Percentiles rank a stretch among this genome's conserved stretches.
Evolutionary conservation across 495 filamentous ascomycete genomes (phyloP).

Genomic region (Lepraria neglecta): DNA sequence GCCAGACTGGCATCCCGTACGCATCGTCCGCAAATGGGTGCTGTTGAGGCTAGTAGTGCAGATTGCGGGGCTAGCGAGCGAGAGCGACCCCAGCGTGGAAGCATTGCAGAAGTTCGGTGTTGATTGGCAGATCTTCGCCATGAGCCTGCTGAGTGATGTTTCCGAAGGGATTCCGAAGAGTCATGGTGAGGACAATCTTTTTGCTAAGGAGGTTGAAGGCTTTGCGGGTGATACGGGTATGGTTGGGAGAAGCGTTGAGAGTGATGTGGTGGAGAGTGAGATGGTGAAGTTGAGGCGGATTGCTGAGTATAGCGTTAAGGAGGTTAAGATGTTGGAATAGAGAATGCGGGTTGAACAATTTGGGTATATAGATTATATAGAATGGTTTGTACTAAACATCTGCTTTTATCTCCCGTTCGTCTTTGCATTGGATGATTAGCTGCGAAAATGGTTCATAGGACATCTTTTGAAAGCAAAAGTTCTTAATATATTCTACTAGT

Average conservation of each 20-base stretch:
- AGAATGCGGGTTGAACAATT: no score
- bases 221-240: constrained; percentile 26
- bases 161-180: constrained; percentile 36
- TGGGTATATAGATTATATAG: background rate
- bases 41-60: constrained; percentile 37
- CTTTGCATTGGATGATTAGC: no score
- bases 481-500: no score
- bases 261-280: background rate
- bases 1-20: constrained; percentile 37
- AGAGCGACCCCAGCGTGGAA: background rate
- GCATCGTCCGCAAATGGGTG: constrained; percentile 41
- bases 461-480: no score
- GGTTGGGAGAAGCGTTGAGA: background rate
- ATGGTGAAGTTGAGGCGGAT: constrained; percentile 32
- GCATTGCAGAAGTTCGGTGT: constrained; percentile 10
- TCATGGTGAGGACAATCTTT: constrained; percentile 50
- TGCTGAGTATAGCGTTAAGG: background rate
- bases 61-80: constrained; percentile 20
- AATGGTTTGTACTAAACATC: background rate
- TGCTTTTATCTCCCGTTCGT: no score
- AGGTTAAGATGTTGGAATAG: background rate
- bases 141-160: constrained; percentile 6
- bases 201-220: constrained; percentile 31
- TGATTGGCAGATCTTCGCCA: constrained; percentile 13
- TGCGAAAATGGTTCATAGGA: no score